Base-by-base conservation (phyloP, 345 rosid species). In the Rhizophora apiculata region DNA sequence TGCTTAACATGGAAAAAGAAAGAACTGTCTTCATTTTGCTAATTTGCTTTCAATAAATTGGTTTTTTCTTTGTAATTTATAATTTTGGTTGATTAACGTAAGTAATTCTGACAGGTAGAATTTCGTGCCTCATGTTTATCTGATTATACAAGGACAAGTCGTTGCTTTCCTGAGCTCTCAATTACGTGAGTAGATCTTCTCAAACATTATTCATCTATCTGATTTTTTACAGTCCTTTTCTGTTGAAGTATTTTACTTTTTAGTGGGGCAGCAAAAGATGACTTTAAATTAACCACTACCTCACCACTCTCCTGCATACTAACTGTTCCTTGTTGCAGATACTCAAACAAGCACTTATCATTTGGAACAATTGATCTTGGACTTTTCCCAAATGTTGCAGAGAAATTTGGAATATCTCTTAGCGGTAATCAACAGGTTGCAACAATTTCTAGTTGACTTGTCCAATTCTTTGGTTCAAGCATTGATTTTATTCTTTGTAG, bases 351-450 rank as follows among this genome's bases (percentile, higher is more conserved):
- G 76, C 83, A 85, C 80, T 76, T 93, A 72, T 88, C 97, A 55
- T 93, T 93, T 31, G 98, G 94, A 70, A 85, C 82, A 56, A 81
- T 93, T 36, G 98, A 93, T 82, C 89, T 93, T 51, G 97, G 97
- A 74, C 91, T 93, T 66, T 93, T 93, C 74, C 93, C 98, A 72
- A 89, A 91, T 81, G 84, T 88, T 68, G 94, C 97, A 27, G 93
- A 84, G 63, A 86, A 80, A 71, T 89, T 91, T 79, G 97, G 97
- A 79, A 91, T 93, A 76, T 88, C 94, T 75, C 90, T 89, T 27
- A 86, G 88, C 19, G 93, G 92, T 85, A 74, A 65, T 57, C 74
- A 37, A 49, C 48, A 46, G 27, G 34, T 57, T 68, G 39, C 32
- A 30, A 48, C 30, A 48, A 3, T 1, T 46, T 36, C 24, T 56